Evolutionary conservation across 202 grass and related monocot genomes (phyloP).

Genomic region (Carex sylvatica): DNA sequence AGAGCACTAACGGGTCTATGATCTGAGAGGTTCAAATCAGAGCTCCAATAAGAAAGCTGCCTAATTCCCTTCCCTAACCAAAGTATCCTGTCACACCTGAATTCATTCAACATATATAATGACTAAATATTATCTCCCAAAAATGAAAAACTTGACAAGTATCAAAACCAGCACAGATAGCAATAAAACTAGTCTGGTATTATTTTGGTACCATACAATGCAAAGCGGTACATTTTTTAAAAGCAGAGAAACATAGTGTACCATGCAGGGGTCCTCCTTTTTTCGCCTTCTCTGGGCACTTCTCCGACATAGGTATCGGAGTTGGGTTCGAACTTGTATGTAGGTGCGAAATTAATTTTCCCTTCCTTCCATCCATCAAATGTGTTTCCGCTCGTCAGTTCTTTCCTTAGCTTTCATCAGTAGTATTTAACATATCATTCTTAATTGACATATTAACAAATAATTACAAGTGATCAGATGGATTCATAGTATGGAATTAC

Average conservation of each 20-base stretch:
- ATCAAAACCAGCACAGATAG: not conserved
- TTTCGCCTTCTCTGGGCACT: conserved; percentile 40
- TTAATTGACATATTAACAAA: conserved; percentile 26
- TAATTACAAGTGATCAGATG: not conserved
- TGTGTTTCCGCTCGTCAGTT: conserved; percentile 49
- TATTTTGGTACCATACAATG: not conserved
- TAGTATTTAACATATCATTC: conserved; percentile 5
- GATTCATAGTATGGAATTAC: conserved; percentile 26
- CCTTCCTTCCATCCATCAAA: conserved; percentile 66
- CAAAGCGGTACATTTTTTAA: not conserved
- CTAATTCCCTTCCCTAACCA: conserved; percentile 55
- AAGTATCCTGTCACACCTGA: conserved; percentile 63
- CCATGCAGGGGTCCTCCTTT: conserved; percentile 67
- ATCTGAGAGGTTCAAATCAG: conserved; percentile 49
- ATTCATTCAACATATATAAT: conserved; percentile 16
- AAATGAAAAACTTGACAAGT: not conserved
- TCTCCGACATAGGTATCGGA: conserved; percentile 54
- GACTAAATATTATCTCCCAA: not conserved
- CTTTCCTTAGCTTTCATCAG: conserved; percentile 46
- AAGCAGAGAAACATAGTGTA: conserved; percentile 30
- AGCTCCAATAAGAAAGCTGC: conserved; percentile 54
- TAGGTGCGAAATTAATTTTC: conserved; percentile 53
- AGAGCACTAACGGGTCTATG: conserved; percentile 50
- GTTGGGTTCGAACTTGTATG: conserved; percentile 63
- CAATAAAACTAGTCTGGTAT: not conserved